phyloP scores from a whole-genome alignment of 2,329 filamentous ascomycete species.

The Amesomyces nigricolor region DNA sequence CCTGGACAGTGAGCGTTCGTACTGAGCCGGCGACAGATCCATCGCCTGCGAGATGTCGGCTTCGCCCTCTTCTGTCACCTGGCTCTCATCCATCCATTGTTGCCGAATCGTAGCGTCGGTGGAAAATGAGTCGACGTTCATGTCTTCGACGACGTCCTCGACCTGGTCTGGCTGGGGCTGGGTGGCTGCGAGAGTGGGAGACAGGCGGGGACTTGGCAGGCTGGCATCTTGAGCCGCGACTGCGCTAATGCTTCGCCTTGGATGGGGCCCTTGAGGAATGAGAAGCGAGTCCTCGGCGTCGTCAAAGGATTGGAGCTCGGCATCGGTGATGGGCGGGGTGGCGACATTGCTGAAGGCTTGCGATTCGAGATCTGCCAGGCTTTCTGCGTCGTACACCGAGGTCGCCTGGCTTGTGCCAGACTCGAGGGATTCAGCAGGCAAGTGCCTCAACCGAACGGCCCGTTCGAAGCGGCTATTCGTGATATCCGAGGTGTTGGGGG shows the following conservation, averaged over 20 bases:
- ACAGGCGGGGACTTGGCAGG: constrained; percentile 88
- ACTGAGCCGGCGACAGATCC: constrained; percentile 27
- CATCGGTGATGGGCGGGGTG: constrained; percentile 70
- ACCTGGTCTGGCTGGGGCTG: constrained; percentile 40
- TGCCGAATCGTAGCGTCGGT: constrained; percentile 30
- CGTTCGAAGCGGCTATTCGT: constrained; percentile 30
- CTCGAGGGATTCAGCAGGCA: constrained; percentile 41
- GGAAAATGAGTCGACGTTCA: constrained; percentile 27
- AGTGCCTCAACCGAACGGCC: constrained; percentile 36
- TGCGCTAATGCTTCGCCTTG: constrained; percentile 56
- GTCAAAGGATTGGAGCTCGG: constrained; percentile 58
- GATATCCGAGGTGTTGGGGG: constrained; percentile 53
- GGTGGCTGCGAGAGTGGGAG: constrained; percentile 76
- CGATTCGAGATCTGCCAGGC: constrained; percentile 49
- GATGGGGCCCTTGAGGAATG: constrained; percentile 42
- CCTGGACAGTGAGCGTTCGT: constrained; percentile 22
- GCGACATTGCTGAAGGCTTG: constrained; percentile 62
- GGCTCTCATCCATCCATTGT: constrained; percentile 37
- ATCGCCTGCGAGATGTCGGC: constrained; percentile 26
- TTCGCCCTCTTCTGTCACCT: constrained; percentile 36
- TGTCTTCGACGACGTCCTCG: constrained; percentile 39
- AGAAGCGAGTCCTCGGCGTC: constrained; percentile 47
- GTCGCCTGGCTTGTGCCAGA: constrained; percentile 37
- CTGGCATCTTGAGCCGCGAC: constrained; percentile 79
- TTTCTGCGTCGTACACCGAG: constrained; percentile 43